Base-by-base conservation (phyloP, 495 filamentous ascomycete species). In the Echria macrotheca region DNA sequence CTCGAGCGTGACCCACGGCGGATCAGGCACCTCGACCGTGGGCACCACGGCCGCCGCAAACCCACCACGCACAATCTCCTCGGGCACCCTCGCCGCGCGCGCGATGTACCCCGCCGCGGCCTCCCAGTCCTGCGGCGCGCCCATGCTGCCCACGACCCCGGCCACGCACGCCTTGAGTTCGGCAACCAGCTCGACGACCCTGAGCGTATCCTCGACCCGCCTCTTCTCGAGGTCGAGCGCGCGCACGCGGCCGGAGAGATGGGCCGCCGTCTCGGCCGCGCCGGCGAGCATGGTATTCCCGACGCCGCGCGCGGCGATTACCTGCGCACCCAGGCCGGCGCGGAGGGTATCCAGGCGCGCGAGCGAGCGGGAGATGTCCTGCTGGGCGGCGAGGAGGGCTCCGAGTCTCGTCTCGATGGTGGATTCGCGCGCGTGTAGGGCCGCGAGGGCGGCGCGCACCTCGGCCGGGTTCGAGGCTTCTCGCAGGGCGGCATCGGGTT, bases 101-200 rank as follows among this genome's bases (percentile, higher is more conserved):
- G 83, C 79, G 33, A 97, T 75, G 64, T 96, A 97, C 26, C 78
- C 85, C 31, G 93, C 93, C 3, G 93, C 93, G 1, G 85, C 91
- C 69, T 98, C 93, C 94, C 94, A 98, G 68, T 97, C 94, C 66
- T 98, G 93, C 31, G 94, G 86, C 2, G 89, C 93, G 10, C 93
- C 94, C 93, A 98, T 97, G 32, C 87, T 91, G 14, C 89, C 91
- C 11, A 87, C 81, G 21, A 97, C 90, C n/a, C 93, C 94, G 15
- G 96, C 79, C 32, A 97, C 87, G 60, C 93, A 98, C 5, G 91
- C 82, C 66, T 96, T 96, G 39, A 98, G 84, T 70, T 98, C 93
- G 6, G 87, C 83, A 4, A 98, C 94, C 64, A 95, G 91, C 60
- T 96, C 91, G 3, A 97, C 93, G 18, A 98, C 90, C 28, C 84